phyloP scores from a whole-genome alignment of 1,284 basidiomycete species.

The Boletellus sp. region DNA sequence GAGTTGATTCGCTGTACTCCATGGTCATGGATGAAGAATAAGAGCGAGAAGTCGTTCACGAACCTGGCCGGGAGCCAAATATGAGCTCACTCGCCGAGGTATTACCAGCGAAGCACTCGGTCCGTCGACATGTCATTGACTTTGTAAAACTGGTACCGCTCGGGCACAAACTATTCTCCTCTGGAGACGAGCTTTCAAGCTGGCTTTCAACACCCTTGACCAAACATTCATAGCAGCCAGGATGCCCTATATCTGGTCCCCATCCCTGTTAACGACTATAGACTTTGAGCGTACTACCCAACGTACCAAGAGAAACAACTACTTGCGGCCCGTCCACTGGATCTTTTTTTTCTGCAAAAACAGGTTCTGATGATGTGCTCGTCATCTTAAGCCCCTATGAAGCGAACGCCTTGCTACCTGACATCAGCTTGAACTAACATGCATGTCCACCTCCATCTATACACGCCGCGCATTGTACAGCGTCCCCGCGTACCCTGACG shows the following conservation, averaged over 20 bases:
- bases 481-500: conserved; percentile 25
- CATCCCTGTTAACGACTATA: conserved; percentile 19
- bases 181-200: neutral
- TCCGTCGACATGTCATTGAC: conserved; percentile 12
- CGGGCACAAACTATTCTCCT: neutral
- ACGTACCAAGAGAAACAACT: conserved; percentile 18
- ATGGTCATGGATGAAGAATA: conserved; percentile 41
- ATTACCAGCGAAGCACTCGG: conserved; percentile 4
- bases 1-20: conserved; percentile 15
- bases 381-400: conserved; percentile 39
- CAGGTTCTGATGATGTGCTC: conserved; percentile 10
- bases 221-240: neutral
- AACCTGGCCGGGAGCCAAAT: conserved; percentile 21
- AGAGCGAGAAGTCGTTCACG: conserved; percentile 43
- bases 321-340: conserved; percentile 42
- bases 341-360: conserved; percentile 32
- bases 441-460: no score
- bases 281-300: conserved; percentile 23
- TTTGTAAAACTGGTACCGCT: conserved; percentile 22
- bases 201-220: conserved; percentile 6
- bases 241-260: conserved; percentile 10
- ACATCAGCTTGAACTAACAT: no score
- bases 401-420: no score
- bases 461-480: conserved; percentile 20
- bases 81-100: no score